Evolutionary conservation across 1,139 yeast species (phyloP).

Genomic region (Meyerozyma carpophila): DNA sequence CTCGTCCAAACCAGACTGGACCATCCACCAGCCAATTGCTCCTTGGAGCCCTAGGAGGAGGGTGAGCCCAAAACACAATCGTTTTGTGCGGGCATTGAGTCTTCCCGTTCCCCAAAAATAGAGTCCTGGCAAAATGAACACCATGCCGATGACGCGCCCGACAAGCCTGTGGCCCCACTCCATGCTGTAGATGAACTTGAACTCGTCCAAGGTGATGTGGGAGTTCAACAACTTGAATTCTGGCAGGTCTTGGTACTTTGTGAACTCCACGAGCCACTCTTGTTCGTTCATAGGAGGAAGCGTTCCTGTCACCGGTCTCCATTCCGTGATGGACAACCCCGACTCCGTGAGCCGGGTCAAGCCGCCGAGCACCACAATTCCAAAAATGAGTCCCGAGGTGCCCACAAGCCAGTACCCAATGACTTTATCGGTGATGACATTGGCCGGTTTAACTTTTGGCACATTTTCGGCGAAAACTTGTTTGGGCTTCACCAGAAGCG

Average conservation of each 20-base stretch:
- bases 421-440: conserved; percentile 32
- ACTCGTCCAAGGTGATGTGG: conserved; percentile 86
- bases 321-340: conserved; percentile 93
- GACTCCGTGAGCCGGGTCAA: conserved; percentile 92
- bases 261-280: conserved; percentile 85
- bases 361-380: conserved; percentile 95
- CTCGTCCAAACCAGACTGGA: conserved; percentile 87
- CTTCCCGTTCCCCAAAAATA: conserved; percentile 67
- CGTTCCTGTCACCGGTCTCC: conserved; percentile 97
- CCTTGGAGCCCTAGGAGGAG: conserved; percentile 88
- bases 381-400: conserved; percentile 87
- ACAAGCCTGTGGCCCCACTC: conserved; percentile 96
- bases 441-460: conserved; percentile 8
- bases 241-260: conserved; percentile 78
- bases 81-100: conserved; percentile 66
- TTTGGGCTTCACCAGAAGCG: neutral
- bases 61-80: conserved; percentile 65
- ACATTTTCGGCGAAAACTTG: conserved; percentile 1
- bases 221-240: conserved; percentile 88
- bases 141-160: conserved; percentile 86
- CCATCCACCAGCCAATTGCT: conserved; percentile 99
- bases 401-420: conserved; percentile 91
- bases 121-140: conserved; percentile 77
- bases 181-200: conserved; percentile 92
- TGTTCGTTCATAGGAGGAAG: conserved; percentile 76